A percentile compares a stretch with the other conserved stretches of the same genome.
phyloP scores from a whole-genome alignment of 1,139 yeast genomes.

The Saccharomyces hybrid region DNA sequence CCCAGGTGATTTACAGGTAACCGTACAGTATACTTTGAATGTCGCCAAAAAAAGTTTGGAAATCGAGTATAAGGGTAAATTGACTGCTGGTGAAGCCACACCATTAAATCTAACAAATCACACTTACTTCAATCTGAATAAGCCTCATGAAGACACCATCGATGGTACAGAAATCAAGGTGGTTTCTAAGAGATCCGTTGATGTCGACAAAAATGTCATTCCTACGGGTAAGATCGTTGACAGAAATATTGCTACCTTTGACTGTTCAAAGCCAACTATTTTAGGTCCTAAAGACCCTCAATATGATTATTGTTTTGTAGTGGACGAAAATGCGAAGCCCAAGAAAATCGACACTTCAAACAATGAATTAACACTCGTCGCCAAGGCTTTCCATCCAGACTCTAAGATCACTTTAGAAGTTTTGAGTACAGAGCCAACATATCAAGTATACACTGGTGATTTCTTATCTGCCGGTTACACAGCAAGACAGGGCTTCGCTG shows the following conservation, averaged over 20 bases:
- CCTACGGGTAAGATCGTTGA: slow-evolving; percentile 46
- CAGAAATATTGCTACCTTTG: slow-evolving; percentile 26
- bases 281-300: slow-evolving; percentile 25
- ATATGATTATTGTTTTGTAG: slow-evolving; percentile 49
- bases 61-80: slow-evolving; percentile 43
- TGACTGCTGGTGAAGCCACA: slow-evolving; percentile 41
- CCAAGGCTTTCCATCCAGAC: slow-evolving; percentile 44
- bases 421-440: slow-evolving; percentile 57
- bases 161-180: slow-evolving; percentile 27
- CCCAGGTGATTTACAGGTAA: slow-evolving; percentile 21
- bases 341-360: slow-evolving; percentile 38
- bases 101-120: slow-evolving; percentile 58
- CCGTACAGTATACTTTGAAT: slow-evolving; percentile 16
- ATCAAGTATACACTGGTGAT: slow-evolving; percentile 63
- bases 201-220: slow-evolving; percentile 35
- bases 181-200: slow-evolving; percentile 34
- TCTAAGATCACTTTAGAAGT: slow-evolving; percentile 40
- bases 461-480: slow-evolving; percentile 35
- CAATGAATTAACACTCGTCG: slow-evolving; percentile 34
- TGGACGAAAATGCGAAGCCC: slow-evolving; percentile 32
- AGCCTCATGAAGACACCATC: slow-evolving; percentile 25
- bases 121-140: slow-evolving; percentile 46
- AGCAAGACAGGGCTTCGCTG: slow-evolving; percentile 52
- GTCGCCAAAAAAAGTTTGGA: slow-evolving; percentile 31
- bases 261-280: slow-evolving; percentile 13